Percentiles rank a stretch among this genome's conserved stretches.
phyloP scores from a whole-genome alignment of 768 basidiomycete genomes.

The Rubroboletus pulcherrimus region DNA sequence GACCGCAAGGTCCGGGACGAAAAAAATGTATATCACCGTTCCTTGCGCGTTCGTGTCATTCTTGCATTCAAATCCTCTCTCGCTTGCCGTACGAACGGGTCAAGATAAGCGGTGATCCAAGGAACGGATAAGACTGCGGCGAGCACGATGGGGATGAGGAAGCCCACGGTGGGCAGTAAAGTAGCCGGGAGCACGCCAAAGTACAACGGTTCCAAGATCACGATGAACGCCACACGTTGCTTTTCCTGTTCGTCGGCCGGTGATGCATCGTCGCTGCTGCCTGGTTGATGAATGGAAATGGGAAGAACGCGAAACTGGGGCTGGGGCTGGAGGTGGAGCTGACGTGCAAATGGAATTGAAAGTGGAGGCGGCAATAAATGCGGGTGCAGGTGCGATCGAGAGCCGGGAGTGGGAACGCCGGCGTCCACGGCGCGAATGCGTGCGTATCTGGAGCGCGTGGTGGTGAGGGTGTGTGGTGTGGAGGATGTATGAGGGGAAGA shows the following conservation, averaged over 20 bases:
- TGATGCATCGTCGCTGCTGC: constrained; percentile 6
- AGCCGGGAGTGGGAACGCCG: constrained; percentile 46
- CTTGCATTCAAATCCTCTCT: constrained; percentile 16
- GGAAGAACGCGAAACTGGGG: neutral
- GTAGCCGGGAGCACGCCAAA: constrained; percentile 58
- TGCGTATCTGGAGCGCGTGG: constrained; percentile 49
- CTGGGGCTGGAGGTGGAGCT: neutral
- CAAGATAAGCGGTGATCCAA: constrained; percentile 18
- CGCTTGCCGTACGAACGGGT: constrained; percentile 23
- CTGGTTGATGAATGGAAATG: neutral
- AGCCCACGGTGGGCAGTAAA: constrained; percentile 33
- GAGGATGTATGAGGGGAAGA: constrained; percentile 8
- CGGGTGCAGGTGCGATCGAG: constrained; percentile 1
- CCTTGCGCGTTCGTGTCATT: constrained; percentile 12
- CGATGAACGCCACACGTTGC: constrained; percentile 41
- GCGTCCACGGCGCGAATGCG: constrained; percentile 52
- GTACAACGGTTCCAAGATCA: constrained; percentile 57
- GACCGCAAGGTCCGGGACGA: neutral
- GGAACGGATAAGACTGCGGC: constrained; percentile 21
- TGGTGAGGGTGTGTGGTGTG: constrained; percentile 4
- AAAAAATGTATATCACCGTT: constrained; percentile 13
- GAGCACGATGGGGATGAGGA: constrained; percentile 29
- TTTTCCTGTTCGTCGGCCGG: neutral
- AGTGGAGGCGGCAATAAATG: neutral
- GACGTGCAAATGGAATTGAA: neutral